A percentile compares a stretch with the other conserved stretches of the same genome.
These are phyloP conservation scores for Keithomyces neogunnii DNA, from an alignment of 2,329 filamentous ascomycete genomes.

Conservation along the genomic window DNA sequence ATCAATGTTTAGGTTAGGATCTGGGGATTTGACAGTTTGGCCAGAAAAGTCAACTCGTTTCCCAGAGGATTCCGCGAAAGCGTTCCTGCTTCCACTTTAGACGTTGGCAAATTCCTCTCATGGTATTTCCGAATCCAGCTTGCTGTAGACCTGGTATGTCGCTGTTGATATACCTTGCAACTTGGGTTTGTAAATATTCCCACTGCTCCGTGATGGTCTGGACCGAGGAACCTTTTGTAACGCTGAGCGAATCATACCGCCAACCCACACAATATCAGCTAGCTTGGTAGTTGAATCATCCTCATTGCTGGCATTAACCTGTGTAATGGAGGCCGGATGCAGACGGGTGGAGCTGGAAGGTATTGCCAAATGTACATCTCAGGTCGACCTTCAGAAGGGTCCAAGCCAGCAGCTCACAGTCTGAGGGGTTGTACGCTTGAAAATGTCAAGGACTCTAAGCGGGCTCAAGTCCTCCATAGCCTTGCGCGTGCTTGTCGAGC, in stretches of 20 bases:
- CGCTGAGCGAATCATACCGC: slow-evolving; percentile 74
- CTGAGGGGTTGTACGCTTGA: slow-evolving; percentile 74
- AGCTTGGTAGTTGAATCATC: slow-evolving; percentile 94
- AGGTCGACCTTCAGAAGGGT: slow-evolving; percentile 78
- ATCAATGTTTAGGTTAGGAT: slow-evolving; percentile 87
- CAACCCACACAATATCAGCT: slow-evolving; percentile 88
- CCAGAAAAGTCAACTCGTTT: slow-evolving; percentile 98
- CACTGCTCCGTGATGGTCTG: slow-evolving; percentile 93
- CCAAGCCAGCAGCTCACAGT: slow-evolving; percentile 88
- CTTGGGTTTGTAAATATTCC: slow-evolving; percentile 90
- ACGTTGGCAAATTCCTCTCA: slow-evolving; percentile 87
- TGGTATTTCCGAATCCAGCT: slow-evolving; percentile 75
- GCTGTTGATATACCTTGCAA: slow-evolving; percentile 96
- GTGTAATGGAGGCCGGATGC: slow-evolving; percentile 88
- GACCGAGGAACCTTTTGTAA: slow-evolving; percentile 71
- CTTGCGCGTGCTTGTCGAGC: slow-evolving; percentile 80
- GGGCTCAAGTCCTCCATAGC: slow-evolving; percentile 92
- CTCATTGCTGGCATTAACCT: slow-evolving; percentile 87
- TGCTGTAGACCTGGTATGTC: slow-evolving; percentile 85
- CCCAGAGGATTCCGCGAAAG: slow-evolving; percentile 90
- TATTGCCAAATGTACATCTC: slow-evolving; percentile 98
- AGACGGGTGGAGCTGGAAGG: slow-evolving; percentile 85
- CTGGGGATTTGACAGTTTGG: slow-evolving; percentile 95
- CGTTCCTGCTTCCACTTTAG: slow-evolving; percentile 95
- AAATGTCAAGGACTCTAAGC: slow-evolving; percentile 77